phyloP scores from a whole-genome alignment of 108 stramenopile species.

The Stephanodiscus triporus region DNA sequence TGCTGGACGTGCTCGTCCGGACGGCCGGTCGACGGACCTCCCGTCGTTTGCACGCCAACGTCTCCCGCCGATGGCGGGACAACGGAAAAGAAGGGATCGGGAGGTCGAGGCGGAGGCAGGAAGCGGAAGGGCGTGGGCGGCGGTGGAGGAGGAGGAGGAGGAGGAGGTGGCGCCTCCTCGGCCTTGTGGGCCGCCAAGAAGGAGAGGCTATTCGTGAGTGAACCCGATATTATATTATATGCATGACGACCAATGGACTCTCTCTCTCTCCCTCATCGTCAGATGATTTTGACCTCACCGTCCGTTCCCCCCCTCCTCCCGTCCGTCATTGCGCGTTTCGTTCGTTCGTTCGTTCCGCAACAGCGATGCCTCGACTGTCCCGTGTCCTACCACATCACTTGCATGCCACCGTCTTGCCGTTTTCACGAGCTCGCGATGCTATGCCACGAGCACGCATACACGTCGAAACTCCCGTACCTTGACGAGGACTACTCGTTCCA shows the following conservation, averaged over 20 bases:
- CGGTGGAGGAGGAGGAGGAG: neutral
- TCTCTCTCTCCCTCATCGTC: too few relatives aligned
- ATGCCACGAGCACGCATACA: constrained; percentile 82
- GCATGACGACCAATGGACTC: too few relatives aligned
- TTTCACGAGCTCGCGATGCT: constrained; percentile 87
- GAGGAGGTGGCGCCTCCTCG: neutral
- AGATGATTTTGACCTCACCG: too few relatives aligned
- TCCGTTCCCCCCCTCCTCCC: too few relatives aligned
- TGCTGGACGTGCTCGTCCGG: constrained; percentile 84
- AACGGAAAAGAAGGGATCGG: neutral
- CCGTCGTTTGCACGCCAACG: too few relatives aligned
- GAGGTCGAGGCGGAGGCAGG: constrained; percentile 21
- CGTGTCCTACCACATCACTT: constrained; percentile 82
- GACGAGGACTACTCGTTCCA: constrained; percentile 63
- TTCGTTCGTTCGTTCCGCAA: too few relatives aligned
- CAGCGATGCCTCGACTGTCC: constrained; percentile 89
- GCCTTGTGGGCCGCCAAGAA: constrained; percentile 53
- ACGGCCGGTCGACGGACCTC: too few relatives aligned
- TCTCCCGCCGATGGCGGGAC: too few relatives aligned
- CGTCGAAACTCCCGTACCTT: constrained; percentile 70
- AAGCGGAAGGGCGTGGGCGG: constrained; percentile 26
- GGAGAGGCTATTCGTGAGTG: constrained; percentile 42
- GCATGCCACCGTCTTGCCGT: constrained; percentile 79
- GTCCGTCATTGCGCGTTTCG: too few relatives aligned
- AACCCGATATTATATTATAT: too few relatives aligned